Percentiles rank a stretch among this genome's conserved stretches.
These are phyloP conservation scores for Exutisphaerella laricina DNA, from an alignment of 2,329 filamentous ascomycete genomes.

Conservation along the genomic window DNA sequence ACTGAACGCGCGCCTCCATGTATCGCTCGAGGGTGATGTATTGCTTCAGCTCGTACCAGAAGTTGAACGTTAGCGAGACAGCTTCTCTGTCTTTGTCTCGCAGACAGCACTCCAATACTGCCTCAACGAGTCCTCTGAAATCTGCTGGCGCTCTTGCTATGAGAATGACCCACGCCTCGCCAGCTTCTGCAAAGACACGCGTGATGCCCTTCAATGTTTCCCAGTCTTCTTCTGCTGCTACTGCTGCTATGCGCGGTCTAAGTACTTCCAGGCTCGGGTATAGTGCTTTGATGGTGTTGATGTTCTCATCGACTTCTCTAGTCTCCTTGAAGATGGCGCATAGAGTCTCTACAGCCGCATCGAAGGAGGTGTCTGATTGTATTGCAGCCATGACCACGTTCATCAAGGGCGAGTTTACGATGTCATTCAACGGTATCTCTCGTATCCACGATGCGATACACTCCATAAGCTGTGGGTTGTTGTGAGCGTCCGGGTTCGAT, in stretches of 20 bases:
- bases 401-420: slow-evolving; percentile 81
- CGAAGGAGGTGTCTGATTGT: slow-evolving; percentile 69
- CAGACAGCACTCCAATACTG: slow-evolving; percentile 84
- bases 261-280: slow-evolving; percentile 76
- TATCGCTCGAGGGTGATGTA: slow-evolving; percentile 90
- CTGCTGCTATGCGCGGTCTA: slow-evolving; percentile 67
- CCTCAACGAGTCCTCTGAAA: slow-evolving; percentile 81
- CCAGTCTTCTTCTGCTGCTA: slow-evolving; percentile 72
- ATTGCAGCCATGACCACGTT: slow-evolving; percentile 74
- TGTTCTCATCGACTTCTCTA: slow-evolving; percentile 83
- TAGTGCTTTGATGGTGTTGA: slow-evolving; percentile 72
- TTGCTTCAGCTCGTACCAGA: slow-evolving; percentile 98
- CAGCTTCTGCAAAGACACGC: slow-evolving; percentile 85
- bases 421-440: slow-evolving; percentile 77
- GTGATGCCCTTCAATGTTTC: slow-evolving; percentile 86
- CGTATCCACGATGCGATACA: slow-evolving; percentile 96
- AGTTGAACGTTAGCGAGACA: slow-evolving; percentile 88
- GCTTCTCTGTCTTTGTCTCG: slow-evolving; percentile 85
- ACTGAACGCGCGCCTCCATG: slow-evolving; percentile 68
- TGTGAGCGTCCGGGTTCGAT: slow-evolving; percentile 80
- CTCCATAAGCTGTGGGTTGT: slow-evolving; percentile 85
- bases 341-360: slow-evolving; percentile 85
- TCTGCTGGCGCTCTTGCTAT: slow-evolving; percentile 77
- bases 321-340: slow-evolving; percentile 91
- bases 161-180: slow-evolving; percentile 87